A percentile compares a stretch with the other conserved stretches of the same genome.
Evolutionary conservation across 2,329 filamentous ascomycete genomes (phyloP).

Genomic region (Cryphonectria parasitica): DNA sequence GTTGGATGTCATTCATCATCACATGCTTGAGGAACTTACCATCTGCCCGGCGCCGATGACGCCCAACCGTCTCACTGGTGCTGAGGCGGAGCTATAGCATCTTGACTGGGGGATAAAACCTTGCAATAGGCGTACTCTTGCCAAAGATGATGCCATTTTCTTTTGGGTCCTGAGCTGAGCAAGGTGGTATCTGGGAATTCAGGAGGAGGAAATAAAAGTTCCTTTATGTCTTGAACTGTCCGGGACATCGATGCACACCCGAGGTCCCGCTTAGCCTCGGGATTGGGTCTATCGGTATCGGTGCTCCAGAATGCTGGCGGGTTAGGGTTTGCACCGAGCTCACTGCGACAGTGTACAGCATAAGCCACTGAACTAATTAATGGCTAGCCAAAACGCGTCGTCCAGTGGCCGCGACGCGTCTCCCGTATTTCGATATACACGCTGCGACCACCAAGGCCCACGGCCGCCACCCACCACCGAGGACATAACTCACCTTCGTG

Average conservation of each 20-base stretch:
- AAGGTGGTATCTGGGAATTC: background rate
- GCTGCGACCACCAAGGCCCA: background rate
- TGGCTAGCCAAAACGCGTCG: conserved; percentile 19
- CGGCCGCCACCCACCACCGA: conserved; percentile 6
- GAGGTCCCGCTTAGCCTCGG: conserved; percentile 26
- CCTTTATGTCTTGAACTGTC: background rate
- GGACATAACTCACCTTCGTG: conserved; percentile 7
- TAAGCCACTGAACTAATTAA: background rate
- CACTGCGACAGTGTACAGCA: too few relatives aligned
- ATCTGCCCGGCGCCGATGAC: conserved; percentile 96
- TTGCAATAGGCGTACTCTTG: conserved; percentile 43
- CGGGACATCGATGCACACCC: conserved; percentile 3
- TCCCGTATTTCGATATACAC: conserved; percentile 26
- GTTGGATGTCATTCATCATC: conserved; percentile 33
- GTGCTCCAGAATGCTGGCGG: background rate
- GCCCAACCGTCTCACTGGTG: conserved; percentile 83
- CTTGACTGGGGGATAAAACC: conserved; percentile 49
- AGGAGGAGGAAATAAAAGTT: background rate
- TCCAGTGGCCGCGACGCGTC: conserved; percentile 24
- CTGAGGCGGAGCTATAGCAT: conserved; percentile 72
- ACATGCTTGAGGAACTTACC: conserved; percentile 61
- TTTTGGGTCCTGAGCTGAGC: conserved; percentile 12
- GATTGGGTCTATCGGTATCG: background rate
- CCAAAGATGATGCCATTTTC: conserved; percentile 46
- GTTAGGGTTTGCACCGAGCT: conserved; percentile 1